Conservation (phyloP, 805 yeast genomes). For the Myxozyma kluyveri region DNA sequence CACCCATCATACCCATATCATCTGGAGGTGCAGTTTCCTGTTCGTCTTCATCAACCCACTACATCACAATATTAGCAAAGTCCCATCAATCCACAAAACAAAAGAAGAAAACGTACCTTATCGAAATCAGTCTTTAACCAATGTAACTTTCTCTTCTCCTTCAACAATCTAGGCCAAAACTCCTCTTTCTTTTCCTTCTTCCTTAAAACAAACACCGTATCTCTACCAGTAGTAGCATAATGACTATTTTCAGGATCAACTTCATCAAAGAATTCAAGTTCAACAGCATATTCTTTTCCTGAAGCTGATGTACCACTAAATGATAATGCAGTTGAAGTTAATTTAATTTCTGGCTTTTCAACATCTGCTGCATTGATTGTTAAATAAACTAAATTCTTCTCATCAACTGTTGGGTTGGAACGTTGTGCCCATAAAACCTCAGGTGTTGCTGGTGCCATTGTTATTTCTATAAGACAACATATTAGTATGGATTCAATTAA, state of each 20-base stretch:
- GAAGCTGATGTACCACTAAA: slow-evolving; percentile 52
- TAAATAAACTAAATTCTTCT: slow-evolving; percentile 71
- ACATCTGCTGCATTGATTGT: slow-evolving; percentile 76
- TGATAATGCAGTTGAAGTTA: slow-evolving; percentile 55
- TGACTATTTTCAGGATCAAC: slow-evolving; percentile 64
- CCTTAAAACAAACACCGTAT: slow-evolving; percentile 61
- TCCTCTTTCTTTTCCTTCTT: slow-evolving; percentile 68
- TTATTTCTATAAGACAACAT: neutral
- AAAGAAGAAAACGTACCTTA: slow-evolving; percentile 37
- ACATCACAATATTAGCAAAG: neutral
- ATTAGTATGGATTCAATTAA: neutral
- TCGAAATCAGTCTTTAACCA: slow-evolving; percentile 92
- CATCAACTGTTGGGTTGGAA: slow-evolving; percentile 66
- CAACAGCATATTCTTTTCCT: slow-evolving; percentile 53
- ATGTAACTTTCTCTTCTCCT: slow-evolving; percentile 74
- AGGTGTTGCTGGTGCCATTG: slow-evolving; percentile 11
- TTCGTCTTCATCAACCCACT: slow-evolving; percentile 98
- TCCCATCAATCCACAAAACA: neutral
- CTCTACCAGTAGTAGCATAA: slow-evolving; percentile 60
- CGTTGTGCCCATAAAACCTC: slow-evolving; percentile 93
- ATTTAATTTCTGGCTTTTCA: slow-evolving; percentile 55
- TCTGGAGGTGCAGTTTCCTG: slow-evolving; percentile 62
- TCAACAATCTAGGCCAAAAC: slow-evolving; percentile 94
- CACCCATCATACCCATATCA: slow-evolving; percentile 30
- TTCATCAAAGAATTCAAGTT: slow-evolving; percentile 72